Evolutionary conservation across 352 stramenopile species (phyloP).

Genomic region (Phytophthora uliginosa): DNA sequence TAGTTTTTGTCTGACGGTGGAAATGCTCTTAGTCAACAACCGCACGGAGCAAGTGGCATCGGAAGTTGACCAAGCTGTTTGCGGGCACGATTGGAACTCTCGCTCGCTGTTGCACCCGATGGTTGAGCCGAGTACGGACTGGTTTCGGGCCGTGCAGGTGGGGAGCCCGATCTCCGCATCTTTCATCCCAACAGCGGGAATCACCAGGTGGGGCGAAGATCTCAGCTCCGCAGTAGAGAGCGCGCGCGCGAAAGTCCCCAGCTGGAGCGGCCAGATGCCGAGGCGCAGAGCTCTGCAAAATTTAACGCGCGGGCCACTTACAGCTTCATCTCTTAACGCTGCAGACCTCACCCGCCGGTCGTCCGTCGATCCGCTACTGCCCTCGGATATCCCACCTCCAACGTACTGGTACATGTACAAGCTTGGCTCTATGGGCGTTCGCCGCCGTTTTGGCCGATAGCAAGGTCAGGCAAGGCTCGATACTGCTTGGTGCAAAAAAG

Average conservation of each 20-base stretch:
- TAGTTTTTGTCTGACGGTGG: no score
- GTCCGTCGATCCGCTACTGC: neutral
- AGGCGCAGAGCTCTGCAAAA: neutral
- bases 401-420: neutral
- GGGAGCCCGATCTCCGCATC: slow-evolving; percentile 27
- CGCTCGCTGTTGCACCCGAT: slow-evolving; percentile 18
- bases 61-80: slow-evolving; percentile 41
- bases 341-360: neutral
- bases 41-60: slow-evolving; percentile 26
- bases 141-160: slow-evolving; percentile 22
- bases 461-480: slow-evolving; percentile 27
- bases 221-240: slow-evolving; percentile 21
- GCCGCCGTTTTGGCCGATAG: neutral
- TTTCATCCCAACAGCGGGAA: slow-evolving; percentile 29
- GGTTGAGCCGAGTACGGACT: slow-evolving; percentile 20
- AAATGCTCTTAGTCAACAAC: slow-evolving; percentile 26
- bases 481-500: slow-evolving; percentile 25
- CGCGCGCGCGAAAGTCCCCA: slow-evolving; percentile 8
- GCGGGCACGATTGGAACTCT: slow-evolving; percentile 23
- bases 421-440: slow-evolving; percentile 7
- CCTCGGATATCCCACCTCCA: slow-evolving; percentile 14
- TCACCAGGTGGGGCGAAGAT: slow-evolving; percentile 21
- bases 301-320: slow-evolving; percentile 11
- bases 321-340: neutral
- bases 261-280: slow-evolving; percentile 14